phyloP scores from a whole-genome alignment of 2,329 filamentous ascomycete species.

The Cladosporium sp. region DNA sequence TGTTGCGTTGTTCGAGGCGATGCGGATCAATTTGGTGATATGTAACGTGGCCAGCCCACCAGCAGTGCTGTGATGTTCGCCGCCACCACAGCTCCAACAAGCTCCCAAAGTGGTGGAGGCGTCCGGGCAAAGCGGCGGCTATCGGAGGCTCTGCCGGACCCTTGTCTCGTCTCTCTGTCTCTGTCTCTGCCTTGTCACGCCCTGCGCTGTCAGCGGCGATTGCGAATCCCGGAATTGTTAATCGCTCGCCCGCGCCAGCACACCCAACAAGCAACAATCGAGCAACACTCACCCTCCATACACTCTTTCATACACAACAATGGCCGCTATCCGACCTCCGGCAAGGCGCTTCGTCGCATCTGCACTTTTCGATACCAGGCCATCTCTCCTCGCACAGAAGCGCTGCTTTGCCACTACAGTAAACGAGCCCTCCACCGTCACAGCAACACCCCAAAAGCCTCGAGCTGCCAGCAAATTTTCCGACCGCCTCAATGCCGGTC shows the following conservation, averaged over 20 bases:
- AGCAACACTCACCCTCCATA: background rate
- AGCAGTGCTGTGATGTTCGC: background rate
- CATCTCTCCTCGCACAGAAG: conserved; percentile 28
- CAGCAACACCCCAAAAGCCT: conserved; percentile 29
- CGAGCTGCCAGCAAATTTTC: conserved; percentile 51
- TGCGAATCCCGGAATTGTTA: conserved; percentile 1
- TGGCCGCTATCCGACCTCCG: conserved; percentile 25
- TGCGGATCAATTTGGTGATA: too few relatives aligned
- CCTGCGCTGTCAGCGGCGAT: conserved; percentile 4
- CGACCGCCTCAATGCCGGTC: conserved; percentile 61
- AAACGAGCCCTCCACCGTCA: conserved; percentile 33
- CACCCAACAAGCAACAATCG: background rate
- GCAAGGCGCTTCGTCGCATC: conserved; percentile 24
- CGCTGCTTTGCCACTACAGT: conserved; percentile 43
- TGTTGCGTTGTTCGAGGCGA: background rate
- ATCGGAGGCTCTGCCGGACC: background rate
- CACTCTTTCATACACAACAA: conserved; percentile 15
- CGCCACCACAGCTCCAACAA: background rate
- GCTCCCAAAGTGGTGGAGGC: background rate
- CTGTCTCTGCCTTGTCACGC: background rate
- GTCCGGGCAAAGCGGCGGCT: background rate
- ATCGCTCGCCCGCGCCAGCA: background rate
- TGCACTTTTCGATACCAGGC: conserved; percentile 17
- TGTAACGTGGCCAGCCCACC: background rate
- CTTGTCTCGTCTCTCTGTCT: too few relatives aligned